A percentile compares a stretch with the other conserved stretches of the same genome.
These are phyloP conservation scores for Colletotrichum coccodes DNA, from an alignment of 2,329 filamentous ascomycete species.

Conservation along the genomic window DNA sequence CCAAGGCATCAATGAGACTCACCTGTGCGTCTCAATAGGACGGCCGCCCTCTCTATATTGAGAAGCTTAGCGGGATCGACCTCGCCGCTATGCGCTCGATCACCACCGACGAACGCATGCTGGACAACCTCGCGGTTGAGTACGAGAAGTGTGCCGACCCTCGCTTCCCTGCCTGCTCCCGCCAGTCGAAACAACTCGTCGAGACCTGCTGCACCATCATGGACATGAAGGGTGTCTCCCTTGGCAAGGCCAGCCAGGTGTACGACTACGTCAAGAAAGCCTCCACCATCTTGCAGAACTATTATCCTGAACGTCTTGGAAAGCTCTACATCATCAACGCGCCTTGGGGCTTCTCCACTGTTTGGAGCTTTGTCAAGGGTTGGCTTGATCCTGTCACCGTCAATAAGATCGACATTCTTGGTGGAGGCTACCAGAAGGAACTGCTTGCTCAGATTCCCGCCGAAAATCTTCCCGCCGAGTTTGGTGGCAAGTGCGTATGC, in stretches of 20 bases:
- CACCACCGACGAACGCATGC: constrained; percentile 91
- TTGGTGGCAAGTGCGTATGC: constrained; percentile 88
- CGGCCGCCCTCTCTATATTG: constrained; percentile 96
- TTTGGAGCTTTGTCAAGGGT: constrained; percentile 88
- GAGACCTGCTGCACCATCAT: constrained; percentile 99
- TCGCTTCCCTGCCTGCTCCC: constrained; percentile 92
- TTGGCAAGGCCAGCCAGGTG: constrained; percentile 83
- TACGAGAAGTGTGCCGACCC: constrained; percentile 97
- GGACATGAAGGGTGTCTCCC: constrained; percentile 94
- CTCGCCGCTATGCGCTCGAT: constrained; percentile 91
- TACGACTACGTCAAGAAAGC: constrained; percentile 89
- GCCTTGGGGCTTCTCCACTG: constrained; percentile 90
- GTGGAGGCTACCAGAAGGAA: constrained; percentile 83
- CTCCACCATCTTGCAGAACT: constrained; percentile 94
- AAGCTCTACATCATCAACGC: constrained; percentile 98
- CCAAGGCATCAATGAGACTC: no score
- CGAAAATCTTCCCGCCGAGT: constrained; percentile 89
- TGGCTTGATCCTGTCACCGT: constrained; percentile 98
- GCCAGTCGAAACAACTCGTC: constrained; percentile 87
- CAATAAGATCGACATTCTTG: constrained; percentile 93
- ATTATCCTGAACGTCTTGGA: constrained; percentile 97
- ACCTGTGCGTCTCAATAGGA: constrained; percentile 69
- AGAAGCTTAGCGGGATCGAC: constrained; percentile 94
- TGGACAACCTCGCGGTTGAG: constrained; percentile 95
- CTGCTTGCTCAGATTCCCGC: constrained; percentile 84